Evolutionary conservation across 2,329 filamentous ascomycete genomes (phyloP).

Genomic region (Volutella citrinella): DNA sequence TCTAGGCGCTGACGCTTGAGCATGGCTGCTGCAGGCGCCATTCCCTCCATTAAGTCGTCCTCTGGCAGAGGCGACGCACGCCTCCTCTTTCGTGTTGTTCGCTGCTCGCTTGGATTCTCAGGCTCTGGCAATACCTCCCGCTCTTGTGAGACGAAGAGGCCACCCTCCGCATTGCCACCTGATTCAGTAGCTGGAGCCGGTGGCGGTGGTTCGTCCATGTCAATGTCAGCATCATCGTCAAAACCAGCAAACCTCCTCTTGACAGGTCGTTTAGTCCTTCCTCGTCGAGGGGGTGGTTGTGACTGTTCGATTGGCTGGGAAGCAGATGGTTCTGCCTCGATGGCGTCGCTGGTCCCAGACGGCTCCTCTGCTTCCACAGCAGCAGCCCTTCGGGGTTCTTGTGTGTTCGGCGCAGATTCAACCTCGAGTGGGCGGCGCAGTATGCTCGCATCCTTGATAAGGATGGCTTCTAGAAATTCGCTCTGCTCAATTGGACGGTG

Average conservation of each 20-base stretch:
- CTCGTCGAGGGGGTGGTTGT: slow-evolving; percentile 19
- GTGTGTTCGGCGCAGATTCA: slow-evolving; percentile 26
- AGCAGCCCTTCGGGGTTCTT: slow-evolving; percentile 10
- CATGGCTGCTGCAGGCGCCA: slow-evolving; percentile 73
- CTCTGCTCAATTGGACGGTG: slow-evolving; percentile 85
- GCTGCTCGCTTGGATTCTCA: slow-evolving; percentile 16
- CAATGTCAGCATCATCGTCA: slow-evolving; percentile 44
- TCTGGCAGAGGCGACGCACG: slow-evolving; percentile 39
- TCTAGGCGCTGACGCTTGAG: slow-evolving; percentile 76
- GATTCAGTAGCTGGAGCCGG: slow-evolving; percentile 4
- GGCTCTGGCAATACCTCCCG: slow-evolving; percentile 20
- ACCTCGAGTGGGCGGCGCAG: slow-evolving; percentile 67
- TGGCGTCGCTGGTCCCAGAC: slow-evolving; percentile 5
- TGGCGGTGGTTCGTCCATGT: slow-evolving; percentile 27
- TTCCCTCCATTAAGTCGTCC: slow-evolving; percentile 63
- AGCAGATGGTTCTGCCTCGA: slow-evolving; percentile 7
- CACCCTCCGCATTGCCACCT: slow-evolving; percentile 41
- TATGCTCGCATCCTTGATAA: slow-evolving; percentile 72
- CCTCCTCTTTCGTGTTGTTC: slow-evolving; percentile 43
- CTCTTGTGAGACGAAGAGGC: slow-evolving; percentile 58
- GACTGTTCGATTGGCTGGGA: slow-evolving; percentile 19
- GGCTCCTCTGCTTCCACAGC: slow-evolving; percentile 6
- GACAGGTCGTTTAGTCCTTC: slow-evolving; percentile 35
- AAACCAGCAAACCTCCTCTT: slow-evolving; percentile 71
- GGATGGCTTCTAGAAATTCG: slow-evolving; percentile 86